Evolutionary conservation across 2,329 filamentous ascomycete genomes (phyloP).

Genomic region (Rhytidhysteron rufulum): DNA sequence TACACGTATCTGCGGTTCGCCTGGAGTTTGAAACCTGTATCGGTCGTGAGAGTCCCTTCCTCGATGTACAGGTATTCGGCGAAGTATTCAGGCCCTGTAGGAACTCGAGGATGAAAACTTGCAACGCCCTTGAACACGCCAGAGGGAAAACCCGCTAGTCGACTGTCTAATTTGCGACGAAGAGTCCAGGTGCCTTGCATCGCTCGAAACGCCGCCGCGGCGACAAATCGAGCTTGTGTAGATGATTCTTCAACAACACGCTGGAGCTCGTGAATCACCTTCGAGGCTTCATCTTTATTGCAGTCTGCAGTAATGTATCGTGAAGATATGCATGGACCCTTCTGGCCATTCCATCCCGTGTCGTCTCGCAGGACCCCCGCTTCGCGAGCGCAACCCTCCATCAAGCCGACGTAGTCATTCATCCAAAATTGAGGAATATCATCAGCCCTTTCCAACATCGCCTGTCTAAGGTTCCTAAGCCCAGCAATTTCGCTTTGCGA

Average conservation of each 20-base stretch:
- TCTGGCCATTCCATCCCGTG: slow-evolving; percentile 40
- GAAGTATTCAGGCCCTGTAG: slow-evolving; percentile 44
- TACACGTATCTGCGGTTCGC: slow-evolving; percentile 68
- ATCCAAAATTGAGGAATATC: slow-evolving; percentile 70
- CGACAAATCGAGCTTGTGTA: slow-evolving; percentile 51
- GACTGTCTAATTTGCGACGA: slow-evolving; percentile 53
- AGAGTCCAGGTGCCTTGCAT: slow-evolving; percentile 68
- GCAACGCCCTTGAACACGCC: slow-evolving; percentile 64
- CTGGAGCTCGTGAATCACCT: slow-evolving; percentile 45
- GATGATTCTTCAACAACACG: slow-evolving; percentile 42
- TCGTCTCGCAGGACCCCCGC: slow-evolving; percentile 50
- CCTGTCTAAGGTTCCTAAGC: slow-evolving; percentile 26
- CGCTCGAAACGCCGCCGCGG: slow-evolving; percentile 65
- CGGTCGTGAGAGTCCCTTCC: slow-evolving; percentile 61
- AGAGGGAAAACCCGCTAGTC: slow-evolving; percentile 56
- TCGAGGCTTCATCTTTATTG: slow-evolving; percentile 39
- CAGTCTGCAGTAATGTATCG: slow-evolving; percentile 19
- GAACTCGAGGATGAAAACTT: slow-evolving; percentile 59
- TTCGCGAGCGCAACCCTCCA: slow-evolving; percentile 64
- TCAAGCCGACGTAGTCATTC: slow-evolving; percentile 73
- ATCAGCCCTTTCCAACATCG: slow-evolving; percentile 16
- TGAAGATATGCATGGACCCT: slow-evolving; percentile 43
- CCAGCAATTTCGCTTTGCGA: slow-evolving; percentile 17
- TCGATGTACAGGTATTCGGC: slow-evolving; percentile 65
- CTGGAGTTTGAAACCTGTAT: slow-evolving; percentile 54